Base-by-base conservation (phyloP, 352 stramenopile genomes). In the Pythium chondricola region DNA sequence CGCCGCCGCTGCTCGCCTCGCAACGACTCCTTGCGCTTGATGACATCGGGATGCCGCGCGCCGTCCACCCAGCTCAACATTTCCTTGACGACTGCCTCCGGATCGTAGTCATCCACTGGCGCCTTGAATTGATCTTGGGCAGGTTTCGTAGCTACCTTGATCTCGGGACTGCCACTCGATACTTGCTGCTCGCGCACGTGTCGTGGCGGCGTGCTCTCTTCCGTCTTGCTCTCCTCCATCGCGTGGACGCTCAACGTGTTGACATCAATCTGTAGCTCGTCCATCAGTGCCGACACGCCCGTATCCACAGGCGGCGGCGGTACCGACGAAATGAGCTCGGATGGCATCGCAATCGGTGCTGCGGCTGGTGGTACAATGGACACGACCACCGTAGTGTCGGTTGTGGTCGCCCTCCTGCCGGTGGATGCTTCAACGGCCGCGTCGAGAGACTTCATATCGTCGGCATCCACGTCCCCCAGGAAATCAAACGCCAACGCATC, bases 41-140 rank as follows among this genome's bases (percentile, higher is more conserved):
- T 48, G 26, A 87, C 72, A 5, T 71, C 74, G 4, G 74, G 72
- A 41, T 85, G 63, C 1, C 73, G 65, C 27, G 70, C 66, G 0
- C 74, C 72, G 17, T 55, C 60, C 25, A 86, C 74, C 77, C 77
- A 87, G 27, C 54, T 71, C 24, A 67, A 21, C 72, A 85, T 85
- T 40, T 88, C 74, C 0, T 41, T 49, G 0, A 37, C 56, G 5
- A 72, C 68, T 17, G 45, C 42, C n/a, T n/a, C n/a, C n/a, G n/a
- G n/a, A n/a, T n/a, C n/a, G n/a, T n/a, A n/a, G n/a, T n/a, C n/a
- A n/a, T n/a, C n/a, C n/a, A n/a, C n/a, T n/a, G n/a, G n/a, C n/a
- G n/a, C n/a, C n/a, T n/a, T n/a, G n/a, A n/a, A n/a, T n/a, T n/a
- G n/a, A n/a, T n/a, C n/a, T n/a, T n/a, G n/a, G n/a, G n/a, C n/a